A percentile compares a stretch with the other conserved stretches of the same genome.
Conservation (phyloP, 306 rosid species). For the Dalbergia cochinchinensis region DNA sequence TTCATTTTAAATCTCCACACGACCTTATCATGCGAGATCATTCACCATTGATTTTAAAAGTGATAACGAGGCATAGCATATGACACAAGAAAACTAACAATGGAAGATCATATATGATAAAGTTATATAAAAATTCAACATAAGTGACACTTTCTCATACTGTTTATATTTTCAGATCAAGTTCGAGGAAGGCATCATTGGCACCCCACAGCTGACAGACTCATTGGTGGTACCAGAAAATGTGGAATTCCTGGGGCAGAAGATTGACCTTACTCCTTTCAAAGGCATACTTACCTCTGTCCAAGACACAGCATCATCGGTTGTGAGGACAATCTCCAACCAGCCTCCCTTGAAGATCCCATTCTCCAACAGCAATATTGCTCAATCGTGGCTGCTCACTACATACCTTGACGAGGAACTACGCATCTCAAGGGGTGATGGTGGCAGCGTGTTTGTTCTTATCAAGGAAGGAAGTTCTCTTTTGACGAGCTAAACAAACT, state of each 20-base stretch:
- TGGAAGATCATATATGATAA: no score
- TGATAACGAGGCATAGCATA: no score
- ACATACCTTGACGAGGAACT: constrained; percentile 89
- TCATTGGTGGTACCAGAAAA: constrained; percentile 86
- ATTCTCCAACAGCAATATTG: constrained; percentile 55
- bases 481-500: constrained; percentile 40
- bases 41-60: no score
- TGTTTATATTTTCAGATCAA: constrained; percentile 57
- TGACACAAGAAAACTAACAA: no score
- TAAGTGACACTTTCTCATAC: constrained; percentile 1
- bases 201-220: constrained; percentile 93
- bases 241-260: constrained; percentile 85
- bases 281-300: constrained; percentile 74
- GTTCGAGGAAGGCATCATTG: constrained; percentile 87
- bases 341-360: constrained; percentile 84
- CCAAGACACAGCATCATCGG: constrained; percentile 85
- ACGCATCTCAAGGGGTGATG: constrained; percentile 81
- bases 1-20: no score
- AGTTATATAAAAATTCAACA: neutral
- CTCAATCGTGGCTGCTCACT: constrained; percentile 87
- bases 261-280: constrained; percentile 78
- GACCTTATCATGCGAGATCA: no score
- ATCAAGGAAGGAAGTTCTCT: constrained; percentile 87
- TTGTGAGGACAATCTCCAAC: constrained; percentile 73
- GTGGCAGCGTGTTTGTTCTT: constrained; percentile 82